Base-by-base conservation (phyloP, 306 rosid genomes). In the Lathyrus tuberosus region DNA sequence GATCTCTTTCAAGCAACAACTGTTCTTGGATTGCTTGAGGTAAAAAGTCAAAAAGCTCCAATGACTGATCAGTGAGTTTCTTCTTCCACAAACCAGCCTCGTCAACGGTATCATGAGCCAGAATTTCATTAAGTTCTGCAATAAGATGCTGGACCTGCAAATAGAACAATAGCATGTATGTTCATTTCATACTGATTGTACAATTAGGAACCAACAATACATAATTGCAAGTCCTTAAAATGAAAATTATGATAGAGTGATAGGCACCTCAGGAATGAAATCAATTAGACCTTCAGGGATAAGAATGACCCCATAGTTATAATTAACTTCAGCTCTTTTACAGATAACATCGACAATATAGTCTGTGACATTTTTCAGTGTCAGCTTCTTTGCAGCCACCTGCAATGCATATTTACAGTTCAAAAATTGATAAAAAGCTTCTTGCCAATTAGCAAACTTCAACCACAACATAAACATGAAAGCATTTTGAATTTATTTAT, bases 21-120 rank as follows among this genome's bases (percentile, higher is more conserved):
- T 95, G 99, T 83, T 95, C 99, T 81, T 95, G 97, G 78, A 95
- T 95, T 73, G 96, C 96, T 91, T 67, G 82, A 78, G 99, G 99
- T 78, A 95, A 80, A 61, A 95, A 79, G 1, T 91, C 99, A 79
- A 95, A 95, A 74, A 95, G 99, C 68, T 84, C 61, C 58, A 89
- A 79, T 61, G 97, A 95, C 75, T 89, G 97, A 52, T 83, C 79
- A 22, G 86, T 74, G 49, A 95, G 97, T 78, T 95, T 95, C 84
- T 84, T 86, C 79, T 95, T 95, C 99, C 99, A 95, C 54, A 86
- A 51, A 67, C 99, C 96, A 22, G 66, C 90, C 69, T 89, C 96
- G 72, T 95, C 99, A 20, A 95, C 97, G 43, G 37, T 61, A 26
- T 89, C 97, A 78, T 84, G 77, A 68, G 93, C 97, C 71, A 95